Base-by-base conservation (phyloP, 179 eudicot genomes). In the Gypsophila paniculata region DNA sequence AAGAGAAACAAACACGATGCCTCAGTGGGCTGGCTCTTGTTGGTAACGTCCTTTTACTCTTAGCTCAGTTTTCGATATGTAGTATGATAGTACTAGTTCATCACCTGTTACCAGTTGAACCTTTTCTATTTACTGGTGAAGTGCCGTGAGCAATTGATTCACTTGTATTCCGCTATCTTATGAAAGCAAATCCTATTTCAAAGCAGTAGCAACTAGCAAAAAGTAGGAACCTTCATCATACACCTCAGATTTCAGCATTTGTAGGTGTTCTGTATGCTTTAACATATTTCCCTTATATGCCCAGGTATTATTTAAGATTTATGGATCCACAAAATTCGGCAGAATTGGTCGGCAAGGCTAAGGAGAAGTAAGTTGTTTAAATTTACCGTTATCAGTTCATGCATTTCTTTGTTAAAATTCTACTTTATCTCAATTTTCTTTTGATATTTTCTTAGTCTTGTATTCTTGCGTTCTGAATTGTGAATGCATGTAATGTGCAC, bases 1-100 rank as follows among this genome's bases (percentile, higher is more conserved):
- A 54, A 92, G 99, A 60, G 99, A 94, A 77, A 94, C 97, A 71
- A 94, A 85, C 85, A 94, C 99, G 75, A 94, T 94, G 99, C 99
- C 97, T 32, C 99, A 94, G 72, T 94, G 99, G 99, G 99, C 99
- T 85, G 99, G 99, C 72, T 94, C 99, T 70, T 94, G 99, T 86
- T 94, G 99, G 99, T 94, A 88, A 80, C 17, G 34, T 65, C 26
- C 55, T 46, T 76, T 25, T 19, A 74, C 34, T n/a, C 69, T 49
- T 38, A 4, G 12, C n/a, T 34, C 65, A 48, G 34, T 38, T 29
- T 51, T 57, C 14, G 34, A 26, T 60, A 51, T 51, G 71, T 29
- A 26, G 17, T 54, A 8, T 19, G 19, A 25, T n/a, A 54, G 36
- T 23, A 46, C 70, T 22, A 65, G 69, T 65, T 10, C 12, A 6